These are phyloP conservation scores for Myxozyma melibiosi DNA, from an alignment of 805 yeast species.

Conservation along the genomic window DNA sequence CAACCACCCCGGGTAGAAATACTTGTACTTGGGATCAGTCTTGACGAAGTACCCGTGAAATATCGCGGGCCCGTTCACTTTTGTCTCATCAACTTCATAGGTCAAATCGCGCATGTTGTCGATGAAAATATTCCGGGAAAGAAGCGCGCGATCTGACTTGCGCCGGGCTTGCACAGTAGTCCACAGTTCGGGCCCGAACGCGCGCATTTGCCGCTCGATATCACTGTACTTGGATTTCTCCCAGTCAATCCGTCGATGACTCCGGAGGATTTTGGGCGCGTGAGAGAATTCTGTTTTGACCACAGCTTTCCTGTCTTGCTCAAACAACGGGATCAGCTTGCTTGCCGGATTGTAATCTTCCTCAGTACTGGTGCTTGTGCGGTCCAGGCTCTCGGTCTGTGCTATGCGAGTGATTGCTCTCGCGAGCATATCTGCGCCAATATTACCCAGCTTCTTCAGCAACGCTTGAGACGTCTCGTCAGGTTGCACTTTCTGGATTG, in stretches of 20 bases:
- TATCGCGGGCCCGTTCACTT: not conserved
- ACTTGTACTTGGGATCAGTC: not conserved
- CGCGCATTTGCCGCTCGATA: constrained; percentile 25
- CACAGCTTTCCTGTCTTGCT: not conserved
- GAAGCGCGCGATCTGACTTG: not conserved
- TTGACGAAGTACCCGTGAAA: constrained; percentile 2
- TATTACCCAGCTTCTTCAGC: constrained; percentile 53
- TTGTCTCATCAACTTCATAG: not conserved
- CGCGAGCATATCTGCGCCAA: constrained; percentile 64
- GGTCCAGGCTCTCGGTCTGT: constrained; percentile 1
- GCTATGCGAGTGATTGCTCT: constrained; percentile 45
- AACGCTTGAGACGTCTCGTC: constrained; percentile 53
- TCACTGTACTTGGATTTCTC: constrained; percentile 7
- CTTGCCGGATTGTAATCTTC: not conserved
- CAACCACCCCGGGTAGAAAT: not conserved
- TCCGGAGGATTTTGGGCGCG: constrained; percentile 24
- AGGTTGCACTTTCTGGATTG: constrained; percentile 45
- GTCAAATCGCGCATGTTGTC: constrained; percentile 6
- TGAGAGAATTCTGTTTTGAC: constrained; percentile 3
- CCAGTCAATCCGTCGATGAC: constrained; percentile 17
- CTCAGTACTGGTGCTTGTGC: too few species aligned
- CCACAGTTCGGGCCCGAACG: constrained; percentile 31
- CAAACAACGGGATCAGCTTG: not conserved
- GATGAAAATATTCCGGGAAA: constrained; percentile 6
- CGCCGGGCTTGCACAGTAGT: constrained; percentile 6